These are phyloP conservation scores for Pseudotulostoma volvatum DNA, from an alignment of 495 filamentous ascomycete species.

Conservation along the genomic window DNA sequence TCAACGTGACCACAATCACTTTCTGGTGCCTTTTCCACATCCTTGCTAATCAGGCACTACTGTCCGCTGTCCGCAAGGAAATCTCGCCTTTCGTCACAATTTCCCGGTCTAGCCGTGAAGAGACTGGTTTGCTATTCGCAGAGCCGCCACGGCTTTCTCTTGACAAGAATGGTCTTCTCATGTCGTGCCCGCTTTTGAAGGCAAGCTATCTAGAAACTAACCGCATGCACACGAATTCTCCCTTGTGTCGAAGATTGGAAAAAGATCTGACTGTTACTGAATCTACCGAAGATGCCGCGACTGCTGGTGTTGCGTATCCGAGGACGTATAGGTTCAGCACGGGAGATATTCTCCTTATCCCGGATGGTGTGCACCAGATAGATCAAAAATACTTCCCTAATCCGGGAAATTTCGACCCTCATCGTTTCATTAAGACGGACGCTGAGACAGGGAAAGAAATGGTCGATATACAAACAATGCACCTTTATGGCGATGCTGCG, in stretches of 20 bases:
- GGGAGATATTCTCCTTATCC: constrained; percentile 31
- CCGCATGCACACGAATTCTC: constrained; percentile 33
- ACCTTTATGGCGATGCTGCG: constrained; percentile 30
- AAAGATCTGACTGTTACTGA: constrained; percentile 29
- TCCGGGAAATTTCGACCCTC: constrained; percentile 33
- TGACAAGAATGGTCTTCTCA: constrained; percentile 26
- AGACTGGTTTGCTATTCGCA: constrained; percentile 34
- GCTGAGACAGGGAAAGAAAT: constrained; percentile 15
- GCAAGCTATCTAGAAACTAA: constrained; percentile 38
- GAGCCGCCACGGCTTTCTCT: constrained; percentile 35
- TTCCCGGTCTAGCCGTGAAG: constrained; percentile 24
- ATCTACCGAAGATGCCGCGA: constrained; percentile 21
- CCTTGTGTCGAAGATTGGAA: constrained; percentile 27
- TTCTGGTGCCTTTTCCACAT: constrained; percentile 44
- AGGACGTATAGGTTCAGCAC: constrained; percentile 29
- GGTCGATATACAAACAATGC: constrained; percentile 16
- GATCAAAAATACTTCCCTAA: constrained; percentile 33
- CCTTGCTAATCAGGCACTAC: constrained; percentile 26
- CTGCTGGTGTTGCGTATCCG: constrained; percentile 8
- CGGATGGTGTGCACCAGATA: constrained; percentile 32
- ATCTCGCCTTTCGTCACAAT: constrained; percentile 30
- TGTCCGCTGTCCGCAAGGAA: constrained; percentile 36
- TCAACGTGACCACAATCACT: constrained; percentile 32
- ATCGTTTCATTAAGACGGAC: constrained; percentile 32
- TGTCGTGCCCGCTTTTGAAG: constrained; percentile 34